Percentiles rank a stretch among this genome's conserved stretches.
These are phyloP conservation scores for Cytospora mali DNA, from an alignment of 2,329 filamentous ascomycete species.

Conservation along the genomic window DNA sequence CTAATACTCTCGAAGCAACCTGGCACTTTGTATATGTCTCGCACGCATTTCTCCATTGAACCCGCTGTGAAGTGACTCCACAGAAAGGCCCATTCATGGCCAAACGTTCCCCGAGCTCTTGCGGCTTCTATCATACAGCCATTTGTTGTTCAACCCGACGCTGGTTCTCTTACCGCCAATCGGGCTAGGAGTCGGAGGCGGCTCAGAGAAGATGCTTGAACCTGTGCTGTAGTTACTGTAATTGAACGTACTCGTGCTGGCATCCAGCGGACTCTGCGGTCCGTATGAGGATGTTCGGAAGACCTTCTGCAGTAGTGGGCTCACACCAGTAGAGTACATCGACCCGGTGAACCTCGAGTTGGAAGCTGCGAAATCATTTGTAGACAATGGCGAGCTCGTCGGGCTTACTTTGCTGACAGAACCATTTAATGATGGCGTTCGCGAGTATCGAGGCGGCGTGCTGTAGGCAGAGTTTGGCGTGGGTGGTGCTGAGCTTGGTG, in stretches of 20 bases:
- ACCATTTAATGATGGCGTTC: slow-evolving; percentile 67
- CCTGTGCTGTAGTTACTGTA: slow-evolving; percentile 57
- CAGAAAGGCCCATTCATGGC: slow-evolving; percentile 21
- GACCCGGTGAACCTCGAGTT: slow-evolving; percentile 43
- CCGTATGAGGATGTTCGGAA: slow-evolving; percentile 64
- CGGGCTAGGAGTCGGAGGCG: slow-evolving; percentile 70
- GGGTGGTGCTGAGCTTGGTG: slow-evolving; percentile 63
- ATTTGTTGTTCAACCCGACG: slow-evolving; percentile 85
- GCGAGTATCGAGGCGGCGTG: slow-evolving; percentile 84
- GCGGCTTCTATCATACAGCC: slow-evolving; percentile 85
- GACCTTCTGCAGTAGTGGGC: slow-evolving; percentile 69
- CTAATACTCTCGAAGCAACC: background rate
- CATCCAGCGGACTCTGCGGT: slow-evolving; percentile 55
- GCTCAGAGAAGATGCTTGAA: slow-evolving; percentile 54
- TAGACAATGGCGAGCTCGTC: slow-evolving; percentile 60
- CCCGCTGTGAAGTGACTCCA: background rate
- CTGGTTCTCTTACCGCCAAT: slow-evolving; percentile 66
- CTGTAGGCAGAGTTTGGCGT: slow-evolving; percentile 74
- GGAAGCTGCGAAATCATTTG: slow-evolving; percentile 44
- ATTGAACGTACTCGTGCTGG: slow-evolving; percentile 48
- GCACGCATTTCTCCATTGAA: background rate
- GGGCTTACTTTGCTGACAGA: slow-evolving; percentile 64
- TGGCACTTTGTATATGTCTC: background rate
- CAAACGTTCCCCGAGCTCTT: slow-evolving; percentile 52
- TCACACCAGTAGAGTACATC: slow-evolving; percentile 49